These are phyloP conservation scores for Orobanche coerulescens DNA, from an alignment of 257 asterid species.

Conservation along the genomic window DNA sequence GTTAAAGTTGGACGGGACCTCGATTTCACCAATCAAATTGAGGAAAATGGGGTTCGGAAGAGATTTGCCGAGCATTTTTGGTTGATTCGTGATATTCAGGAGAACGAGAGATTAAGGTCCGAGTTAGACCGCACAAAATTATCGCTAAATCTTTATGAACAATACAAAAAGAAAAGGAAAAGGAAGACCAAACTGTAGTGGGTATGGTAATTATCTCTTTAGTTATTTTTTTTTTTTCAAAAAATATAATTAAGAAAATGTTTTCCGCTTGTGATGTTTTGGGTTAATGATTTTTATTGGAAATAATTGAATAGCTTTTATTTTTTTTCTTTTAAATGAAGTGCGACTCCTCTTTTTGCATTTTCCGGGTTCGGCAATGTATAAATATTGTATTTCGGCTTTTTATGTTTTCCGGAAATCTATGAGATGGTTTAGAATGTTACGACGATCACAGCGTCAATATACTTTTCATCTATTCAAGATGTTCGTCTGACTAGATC, in stretches of 20 bases:
- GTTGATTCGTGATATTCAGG: conserved; percentile 54
- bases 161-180: conserved; percentile 48
- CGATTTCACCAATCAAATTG: conserved; percentile 20
- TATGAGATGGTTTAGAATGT: neutral
- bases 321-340: neutral
- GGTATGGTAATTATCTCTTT: conserved; percentile 12
- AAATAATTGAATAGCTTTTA: neutral
- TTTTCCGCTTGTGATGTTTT: neutral
- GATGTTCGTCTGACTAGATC: no score
- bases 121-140: conserved; percentile 45
- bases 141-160: conserved; percentile 46
- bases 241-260: neutral
- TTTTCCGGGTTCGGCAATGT: neutral
- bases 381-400: no score
- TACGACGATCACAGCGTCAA: no score
- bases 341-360: no score
- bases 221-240: neutral
- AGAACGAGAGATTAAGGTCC: conserved; percentile 59
- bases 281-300: neutral
- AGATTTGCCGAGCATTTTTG: conserved; percentile 53
- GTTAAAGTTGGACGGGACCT: conserved; percentile 20
- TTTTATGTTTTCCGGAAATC: no score
- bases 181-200: conserved; percentile 24
- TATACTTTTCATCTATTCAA: no score
- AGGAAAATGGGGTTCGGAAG: conserved; percentile 45